Conservation (phyloP, 2,329 filamentous ascomycete species). For the Nigrospora osmanthi region DNA sequence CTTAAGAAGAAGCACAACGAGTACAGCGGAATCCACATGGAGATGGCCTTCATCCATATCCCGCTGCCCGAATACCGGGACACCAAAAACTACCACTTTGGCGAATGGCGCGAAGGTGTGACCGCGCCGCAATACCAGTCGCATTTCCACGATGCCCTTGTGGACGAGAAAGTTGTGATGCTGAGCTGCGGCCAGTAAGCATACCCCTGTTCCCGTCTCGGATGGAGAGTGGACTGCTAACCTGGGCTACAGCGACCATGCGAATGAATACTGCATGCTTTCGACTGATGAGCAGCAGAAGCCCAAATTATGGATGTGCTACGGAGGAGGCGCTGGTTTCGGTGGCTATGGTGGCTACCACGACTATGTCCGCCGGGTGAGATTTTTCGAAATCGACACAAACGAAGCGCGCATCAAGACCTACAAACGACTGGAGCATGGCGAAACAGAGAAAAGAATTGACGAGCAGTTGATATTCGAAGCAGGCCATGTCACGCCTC, state of each 20-base stretch:
- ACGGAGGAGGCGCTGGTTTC: conserved; percentile 84
- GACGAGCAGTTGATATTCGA: conserved; percentile 63
- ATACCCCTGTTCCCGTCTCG: not conserved
- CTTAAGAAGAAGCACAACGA: conserved; percentile 72
- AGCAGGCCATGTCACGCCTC: conserved; percentile 37
- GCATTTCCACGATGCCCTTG: conserved; percentile 83
- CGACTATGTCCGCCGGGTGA: conserved; percentile 73
- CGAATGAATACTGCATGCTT: conserved; percentile 91
- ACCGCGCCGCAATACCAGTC: conserved; percentile 88
- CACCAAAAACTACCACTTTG: conserved; percentile 50
- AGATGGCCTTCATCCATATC: conserved; percentile 96
- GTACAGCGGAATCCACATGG: conserved; percentile 89
- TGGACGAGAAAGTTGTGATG: conserved; percentile 77
- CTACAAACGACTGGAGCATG: conserved; percentile 81
- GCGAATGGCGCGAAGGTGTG: conserved; percentile 72
- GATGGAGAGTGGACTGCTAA: conserved; percentile 3
- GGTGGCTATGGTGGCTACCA: conserved; percentile 92
- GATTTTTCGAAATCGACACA: conserved; percentile 90
- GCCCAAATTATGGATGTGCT: conserved; percentile 93
- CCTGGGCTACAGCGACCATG: conserved; percentile 61
- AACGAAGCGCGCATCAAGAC: conserved; percentile 83
- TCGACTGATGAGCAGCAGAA: conserved; percentile 45
- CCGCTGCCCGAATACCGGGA: conserved; percentile 82
- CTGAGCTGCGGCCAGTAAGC: conserved; percentile 86
- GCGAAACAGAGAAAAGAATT: conserved; percentile 42